Evolutionary conservation across 139 green algal genomes (phyloP).

Genomic region (Gonium pectorale): DNA sequence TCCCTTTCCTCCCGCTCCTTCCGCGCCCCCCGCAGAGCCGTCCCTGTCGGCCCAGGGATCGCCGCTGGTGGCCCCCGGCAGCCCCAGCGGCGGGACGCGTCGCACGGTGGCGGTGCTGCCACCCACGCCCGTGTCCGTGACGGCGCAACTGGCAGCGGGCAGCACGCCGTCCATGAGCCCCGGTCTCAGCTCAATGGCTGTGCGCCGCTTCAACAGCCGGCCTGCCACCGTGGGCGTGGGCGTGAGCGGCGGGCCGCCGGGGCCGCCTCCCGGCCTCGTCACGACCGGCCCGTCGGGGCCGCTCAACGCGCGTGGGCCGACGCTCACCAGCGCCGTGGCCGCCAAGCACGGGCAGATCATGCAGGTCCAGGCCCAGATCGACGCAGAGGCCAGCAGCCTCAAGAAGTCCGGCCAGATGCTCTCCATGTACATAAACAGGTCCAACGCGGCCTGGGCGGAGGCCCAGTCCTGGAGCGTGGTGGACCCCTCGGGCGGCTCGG

Average conservation of each 20-base stretch:
- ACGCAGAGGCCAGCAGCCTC: neutral
- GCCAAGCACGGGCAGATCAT: slow-evolving; percentile 45
- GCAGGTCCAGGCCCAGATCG: slow-evolving; percentile 40
- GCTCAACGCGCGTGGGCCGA: slow-evolving; percentile 5
- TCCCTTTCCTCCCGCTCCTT: neutral
- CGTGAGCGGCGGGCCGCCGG: neutral
- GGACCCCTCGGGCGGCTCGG: neutral
- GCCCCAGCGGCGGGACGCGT: neutral
- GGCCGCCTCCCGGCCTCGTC: neutral
- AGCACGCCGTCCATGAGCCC: neutral
- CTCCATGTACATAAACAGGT: slow-evolving; percentile 33
- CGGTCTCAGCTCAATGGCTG: slow-evolving; percentile 37
- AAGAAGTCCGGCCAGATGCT: slow-evolving; percentile 38
- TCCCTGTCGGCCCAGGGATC: neutral
- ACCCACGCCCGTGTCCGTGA: slow-evolving; percentile 13
- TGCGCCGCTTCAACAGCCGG: slow-evolving; percentile 24
- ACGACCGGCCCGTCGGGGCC: slow-evolving; percentile 5
- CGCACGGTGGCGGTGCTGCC: slow-evolving; percentile 12
- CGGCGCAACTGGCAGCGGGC: neutral
- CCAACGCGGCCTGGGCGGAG: slow-evolving; percentile 44
- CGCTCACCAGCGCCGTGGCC: slow-evolving; percentile 35
- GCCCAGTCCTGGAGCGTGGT: slow-evolving; percentile 9
- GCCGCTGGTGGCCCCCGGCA: neutral
- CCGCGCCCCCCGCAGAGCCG: neutral
- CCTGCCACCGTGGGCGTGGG: too few relatives aligned